These are phyloP conservation scores for Knoxia roxburghii DNA, from an alignment of 257 asterid species.

Conservation along the genomic window DNA sequence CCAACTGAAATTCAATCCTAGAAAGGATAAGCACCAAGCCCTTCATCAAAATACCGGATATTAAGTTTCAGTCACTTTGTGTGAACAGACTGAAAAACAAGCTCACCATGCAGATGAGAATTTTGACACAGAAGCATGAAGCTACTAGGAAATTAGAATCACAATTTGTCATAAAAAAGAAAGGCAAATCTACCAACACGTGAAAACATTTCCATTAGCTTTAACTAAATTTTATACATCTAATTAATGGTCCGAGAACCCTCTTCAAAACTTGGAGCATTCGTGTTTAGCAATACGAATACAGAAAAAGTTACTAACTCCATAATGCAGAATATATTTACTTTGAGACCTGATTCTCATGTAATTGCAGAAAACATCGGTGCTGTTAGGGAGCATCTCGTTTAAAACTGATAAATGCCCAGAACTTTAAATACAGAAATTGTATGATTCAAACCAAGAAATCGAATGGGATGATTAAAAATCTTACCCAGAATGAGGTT, in stretches of 20 bases:
- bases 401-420: too few species aligned
- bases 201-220: background rate
- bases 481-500: background rate
- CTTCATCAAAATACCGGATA: background rate
- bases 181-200: background rate
- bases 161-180: too few species aligned
- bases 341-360: too few species aligned
- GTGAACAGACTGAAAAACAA: background rate
- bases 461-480: background rate
- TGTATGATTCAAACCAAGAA: too few species aligned
- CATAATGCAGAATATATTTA: too few species aligned
- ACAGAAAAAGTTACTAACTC: too few species aligned
- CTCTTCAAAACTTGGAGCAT: background rate
- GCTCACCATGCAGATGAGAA: background rate
- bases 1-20: background rate
- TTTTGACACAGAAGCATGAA: background rate
- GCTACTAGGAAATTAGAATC: background rate
- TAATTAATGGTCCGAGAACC: background rate
- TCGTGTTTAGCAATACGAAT: background rate
- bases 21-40: background rate
- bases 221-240: background rate
- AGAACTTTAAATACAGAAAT: too few species aligned
- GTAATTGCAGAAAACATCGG: too few species aligned
- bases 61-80: background rate
- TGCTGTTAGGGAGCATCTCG: too few species aligned